Evolutionary conservation across 768 basidiomycete species (phyloP), one percentile per base, ranked within the genome.

Genomic region (Lentinula raphanica): DNA sequence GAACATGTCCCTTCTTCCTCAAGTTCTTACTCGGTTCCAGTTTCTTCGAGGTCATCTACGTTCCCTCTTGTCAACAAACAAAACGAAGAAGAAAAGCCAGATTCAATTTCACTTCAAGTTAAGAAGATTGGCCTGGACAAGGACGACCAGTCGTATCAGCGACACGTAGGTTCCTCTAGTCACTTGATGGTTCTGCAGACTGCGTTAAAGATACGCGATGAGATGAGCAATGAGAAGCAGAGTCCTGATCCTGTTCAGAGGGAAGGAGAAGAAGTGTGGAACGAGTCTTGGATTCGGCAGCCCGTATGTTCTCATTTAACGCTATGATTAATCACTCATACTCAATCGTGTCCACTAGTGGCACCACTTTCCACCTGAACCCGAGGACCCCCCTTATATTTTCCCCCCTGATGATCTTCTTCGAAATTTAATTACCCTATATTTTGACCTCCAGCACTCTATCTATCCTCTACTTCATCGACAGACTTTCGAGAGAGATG

Each of bases 391-490:
- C 4, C 25, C 42, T 17, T 31, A 45, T 46, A n/a, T 27, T 17
- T 76, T 76, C 40, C 75, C 76, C 0, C 64, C 68, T 1, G 55
- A 63, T 2, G 75, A 76, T 27, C 68, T 86, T 27, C 69, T 73
- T 12, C 54, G 58, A 11, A 38, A 48, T 1, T 70, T 87, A 21
- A 68, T 85, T 51, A 71, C 80, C 36, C 67, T 76, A 19, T 85
- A 79, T 60, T 87, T 87, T 63, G 56, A 54, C 1, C 55, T 72
- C 32, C 25, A 69, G 58, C 79, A 84, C 60, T 46, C 62, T 13
- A 61, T 72, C 25, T 62, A 71, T 2, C 82, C 83, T 1, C 64
- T 87, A 1, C 66, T 87, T 13, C 84, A 86, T 60, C 72, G 76
- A 5, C 76, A 76, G 1, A 73, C 73, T 17, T 86, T 87, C 56